phyloP scores from a whole-genome alignment of 129 eudicot species.

The Chrysanthemum lavandulifolium region DNA sequence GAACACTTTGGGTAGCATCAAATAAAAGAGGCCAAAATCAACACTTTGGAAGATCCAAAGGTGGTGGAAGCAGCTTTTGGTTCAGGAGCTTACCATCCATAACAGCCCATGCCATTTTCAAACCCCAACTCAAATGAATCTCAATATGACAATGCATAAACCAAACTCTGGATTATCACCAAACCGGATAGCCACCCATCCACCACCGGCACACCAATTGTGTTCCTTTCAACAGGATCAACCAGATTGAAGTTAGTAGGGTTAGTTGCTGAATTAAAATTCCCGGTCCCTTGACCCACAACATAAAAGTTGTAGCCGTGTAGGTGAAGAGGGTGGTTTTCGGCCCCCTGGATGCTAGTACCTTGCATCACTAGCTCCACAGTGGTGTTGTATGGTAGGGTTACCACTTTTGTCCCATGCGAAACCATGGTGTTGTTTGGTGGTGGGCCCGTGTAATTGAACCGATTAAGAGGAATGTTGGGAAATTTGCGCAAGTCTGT shows the following conservation, averaged over 20 bases:
- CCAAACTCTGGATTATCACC: slow-evolving; percentile 53
- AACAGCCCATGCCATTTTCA: slow-evolving; percentile 1
- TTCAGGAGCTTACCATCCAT: neutral
- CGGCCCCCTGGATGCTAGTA: slow-evolving; percentile 44
- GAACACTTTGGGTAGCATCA: neutral
- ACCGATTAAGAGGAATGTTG: slow-evolving; percentile 24
- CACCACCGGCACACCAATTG: slow-evolving; percentile 37
- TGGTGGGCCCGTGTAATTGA: slow-evolving; percentile 52
- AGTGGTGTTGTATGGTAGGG: slow-evolving; percentile 29
- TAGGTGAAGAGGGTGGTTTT: slow-evolving; percentile 12
- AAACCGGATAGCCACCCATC: slow-evolving; percentile 49
- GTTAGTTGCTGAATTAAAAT: slow-evolving; percentile 36
- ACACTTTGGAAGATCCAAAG: slow-evolving; percentile 30
- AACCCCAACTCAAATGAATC: slow-evolving; percentile 45
- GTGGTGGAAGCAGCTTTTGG: neutral
- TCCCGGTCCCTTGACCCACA: slow-evolving; percentile 61
- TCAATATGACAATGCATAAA: slow-evolving; percentile 37
- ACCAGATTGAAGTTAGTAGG: slow-evolving; percentile 41
- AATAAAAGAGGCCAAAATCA: neutral
- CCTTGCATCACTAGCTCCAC: slow-evolving; percentile 61
- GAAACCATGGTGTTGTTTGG: slow-evolving; percentile 58
- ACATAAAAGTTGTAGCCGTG: slow-evolving; percentile 49
- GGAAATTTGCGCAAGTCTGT: slow-evolving; percentile 39
- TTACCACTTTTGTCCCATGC: slow-evolving; percentile 37
- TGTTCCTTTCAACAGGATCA: slow-evolving; percentile 44